Conservation (phyloP, 805 yeast species). For the Kuraishia molischiana region DNA sequence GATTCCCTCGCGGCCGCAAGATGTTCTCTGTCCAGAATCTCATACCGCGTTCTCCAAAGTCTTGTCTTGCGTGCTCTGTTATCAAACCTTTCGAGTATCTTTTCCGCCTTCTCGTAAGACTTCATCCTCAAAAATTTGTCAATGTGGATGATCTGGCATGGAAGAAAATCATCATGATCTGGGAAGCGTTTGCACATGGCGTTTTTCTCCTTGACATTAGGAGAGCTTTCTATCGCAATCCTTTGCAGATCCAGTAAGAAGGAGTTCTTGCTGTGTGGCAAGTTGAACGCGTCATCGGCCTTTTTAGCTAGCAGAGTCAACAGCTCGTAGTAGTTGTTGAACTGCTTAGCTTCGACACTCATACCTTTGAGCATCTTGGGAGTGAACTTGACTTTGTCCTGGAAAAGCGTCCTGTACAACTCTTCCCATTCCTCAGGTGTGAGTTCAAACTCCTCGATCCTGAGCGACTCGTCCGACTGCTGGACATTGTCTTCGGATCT, state of each 20-base stretch:
- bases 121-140: slow-evolving; percentile 25
- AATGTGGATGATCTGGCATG: slow-evolving; percentile 24
- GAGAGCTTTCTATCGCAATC: slow-evolving; percentile 1
- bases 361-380: slow-evolving; percentile 6
- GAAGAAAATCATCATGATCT: slow-evolving; percentile 19
- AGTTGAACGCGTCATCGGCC: slow-evolving; percentile 11
- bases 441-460: slow-evolving; percentile 25
- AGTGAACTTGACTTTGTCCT: slow-evolving; percentile 12
- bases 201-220: slow-evolving; percentile 7
- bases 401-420: slow-evolving; percentile 22
- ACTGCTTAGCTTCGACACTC: slow-evolving; percentile 7
- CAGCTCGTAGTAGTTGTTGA: slow-evolving; percentile 16
- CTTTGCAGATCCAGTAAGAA: slow-evolving; percentile 12
- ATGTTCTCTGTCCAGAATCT: slow-evolving; percentile 7
- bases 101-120: slow-evolving; percentile 28
- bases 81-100: slow-evolving; percentile 22
- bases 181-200: not conserved
- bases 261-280: slow-evolving; percentile 2
- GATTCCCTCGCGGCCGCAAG: not conserved
- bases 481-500: slow-evolving; percentile 19
- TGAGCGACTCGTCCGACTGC: slow-evolving; percentile 8
- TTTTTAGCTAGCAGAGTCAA: slow-evolving; percentile 10
- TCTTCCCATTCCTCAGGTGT: slow-evolving; percentile 32
- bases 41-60: slow-evolving; percentile 24
- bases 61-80: slow-evolving; percentile 28